Conservation (phyloP, 179 eudicot species). For the Heliamphora pulchella region DNA sequence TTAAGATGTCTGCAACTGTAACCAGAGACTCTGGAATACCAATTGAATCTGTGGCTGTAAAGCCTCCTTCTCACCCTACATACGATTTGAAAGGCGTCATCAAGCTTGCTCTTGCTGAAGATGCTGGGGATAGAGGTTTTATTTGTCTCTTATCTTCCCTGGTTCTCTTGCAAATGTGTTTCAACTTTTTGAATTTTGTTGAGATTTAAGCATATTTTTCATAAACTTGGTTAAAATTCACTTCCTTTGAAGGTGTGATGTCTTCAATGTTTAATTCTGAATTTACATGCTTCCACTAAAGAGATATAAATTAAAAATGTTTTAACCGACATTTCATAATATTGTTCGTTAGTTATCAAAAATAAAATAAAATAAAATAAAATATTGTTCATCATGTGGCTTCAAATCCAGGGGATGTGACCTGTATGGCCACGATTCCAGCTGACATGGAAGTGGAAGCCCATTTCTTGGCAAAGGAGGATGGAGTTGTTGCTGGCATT, state of each 20-base stretch:
- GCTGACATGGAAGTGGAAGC: slow-evolving; percentile 87
- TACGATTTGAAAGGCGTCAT: slow-evolving; percentile 84
- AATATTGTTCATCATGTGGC: neutral
- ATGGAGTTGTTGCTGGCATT: slow-evolving; percentile 83
- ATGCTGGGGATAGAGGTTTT: slow-evolving; percentile 71
- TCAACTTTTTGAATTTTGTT: neutral
- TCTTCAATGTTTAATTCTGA: neutral
- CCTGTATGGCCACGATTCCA: slow-evolving; percentile 88
- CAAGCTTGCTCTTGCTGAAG: slow-evolving; percentile 85
- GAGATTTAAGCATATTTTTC: neutral
- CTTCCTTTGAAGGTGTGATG: neutral
- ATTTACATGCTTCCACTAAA: neutral
- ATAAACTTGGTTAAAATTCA: neutral
- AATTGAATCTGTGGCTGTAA: slow-evolving; percentile 27
- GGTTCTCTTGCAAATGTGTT: neutral
- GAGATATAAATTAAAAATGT: neutral
- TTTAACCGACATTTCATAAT: neutral
- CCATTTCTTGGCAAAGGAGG: slow-evolving; percentile 80
- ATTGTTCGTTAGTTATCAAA: too few species aligned
- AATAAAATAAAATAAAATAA: too few species aligned
- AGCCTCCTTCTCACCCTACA: slow-evolving; percentile 82
- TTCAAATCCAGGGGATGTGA: slow-evolving; percentile 63
- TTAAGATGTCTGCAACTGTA: slow-evolving; percentile 30
- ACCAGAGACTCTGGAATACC: slow-evolving; percentile 15
- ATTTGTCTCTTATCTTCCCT: slow-evolving; percentile 14